A percentile compares a stretch with the other conserved stretches of the same genome.
These are phyloP conservation scores for Fusarium algeriense DNA, from an alignment of 2,329 filamentous ascomycete genomes.

Conservation along the genomic window DNA sequence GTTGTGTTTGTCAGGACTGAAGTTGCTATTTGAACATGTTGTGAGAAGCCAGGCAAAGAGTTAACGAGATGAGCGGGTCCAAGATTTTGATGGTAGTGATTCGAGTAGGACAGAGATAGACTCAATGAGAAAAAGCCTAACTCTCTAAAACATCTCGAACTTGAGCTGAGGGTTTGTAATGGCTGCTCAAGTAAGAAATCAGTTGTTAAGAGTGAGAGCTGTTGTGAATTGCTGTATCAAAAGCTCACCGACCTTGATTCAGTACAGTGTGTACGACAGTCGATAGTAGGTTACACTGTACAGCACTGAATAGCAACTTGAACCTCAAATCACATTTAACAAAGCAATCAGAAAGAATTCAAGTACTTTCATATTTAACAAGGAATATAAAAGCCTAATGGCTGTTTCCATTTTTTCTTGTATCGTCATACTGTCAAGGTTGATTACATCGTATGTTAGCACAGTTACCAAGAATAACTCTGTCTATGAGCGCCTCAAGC, in stretches of 20 bases:
- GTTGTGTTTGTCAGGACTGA: constrained; percentile 5
- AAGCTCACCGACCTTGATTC: not conserved
- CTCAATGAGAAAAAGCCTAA: not conserved
- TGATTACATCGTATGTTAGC: constrained; percentile 16
- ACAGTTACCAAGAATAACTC: constrained; percentile 12
- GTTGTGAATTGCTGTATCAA: not conserved
- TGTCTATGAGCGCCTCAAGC: constrained; percentile 9
- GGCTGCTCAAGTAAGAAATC: not conserved
- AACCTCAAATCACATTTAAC: not conserved
- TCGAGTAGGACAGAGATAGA: not conserved
- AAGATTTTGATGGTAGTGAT: not conserved
- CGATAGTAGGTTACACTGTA: not conserved
- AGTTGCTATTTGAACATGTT: constrained; percentile 1
- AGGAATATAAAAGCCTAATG: rapidly evolving
- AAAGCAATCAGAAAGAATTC: not conserved
- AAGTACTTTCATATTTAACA: not conserved
- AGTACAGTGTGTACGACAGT: not conserved
- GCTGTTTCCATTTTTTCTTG: not conserved
- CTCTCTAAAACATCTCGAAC: not conserved
- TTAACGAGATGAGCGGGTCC: constrained; percentile 26
- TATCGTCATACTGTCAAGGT: not conserved
- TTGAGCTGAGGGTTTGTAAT: not conserved
- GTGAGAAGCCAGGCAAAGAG: constrained; percentile 26
- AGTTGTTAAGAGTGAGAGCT: not conserved
- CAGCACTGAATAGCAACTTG: not conserved